Conservation (phyloP, 345 rosid species). For the Salix exigua region DNA sequence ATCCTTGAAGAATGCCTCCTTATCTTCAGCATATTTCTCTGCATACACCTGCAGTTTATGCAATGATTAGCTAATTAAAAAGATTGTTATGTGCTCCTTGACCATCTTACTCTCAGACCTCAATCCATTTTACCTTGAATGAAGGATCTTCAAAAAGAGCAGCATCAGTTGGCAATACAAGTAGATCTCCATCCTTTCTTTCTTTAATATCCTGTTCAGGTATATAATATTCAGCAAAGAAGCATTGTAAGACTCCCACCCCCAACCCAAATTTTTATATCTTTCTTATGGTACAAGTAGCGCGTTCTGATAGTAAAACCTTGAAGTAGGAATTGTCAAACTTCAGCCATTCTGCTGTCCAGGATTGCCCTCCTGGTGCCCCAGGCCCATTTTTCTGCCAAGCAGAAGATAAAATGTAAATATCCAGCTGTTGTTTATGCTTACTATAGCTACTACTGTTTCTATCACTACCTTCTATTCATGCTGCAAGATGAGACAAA, state of each 20-base stretch:
- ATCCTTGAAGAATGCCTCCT: conserved; percentile 77
- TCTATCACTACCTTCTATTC: background rate
- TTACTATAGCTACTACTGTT: background rate
- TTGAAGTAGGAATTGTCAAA: conserved; percentile 96
- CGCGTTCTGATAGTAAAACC: conserved; percentile 44
- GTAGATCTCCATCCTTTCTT: conserved; percentile 67
- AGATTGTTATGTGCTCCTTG: background rate
- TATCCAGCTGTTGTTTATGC: background rate
- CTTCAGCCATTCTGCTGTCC: conserved; percentile 93
- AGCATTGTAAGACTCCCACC: background rate
- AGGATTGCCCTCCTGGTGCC: conserved; percentile 96
- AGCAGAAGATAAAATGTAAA: conserved; percentile 13
- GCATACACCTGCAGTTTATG: conserved; percentile 61
- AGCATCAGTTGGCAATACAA: conserved; percentile 91
- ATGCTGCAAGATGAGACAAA: background rate
- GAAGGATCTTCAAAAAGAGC: conserved; percentile 87
- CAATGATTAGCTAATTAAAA: conserved; percentile 12
- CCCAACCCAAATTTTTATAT: background rate
- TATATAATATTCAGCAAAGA: conserved; percentile 18
- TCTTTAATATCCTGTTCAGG: conserved; percentile 68
- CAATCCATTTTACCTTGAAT: conserved; percentile 56
- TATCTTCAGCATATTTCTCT: conserved; percentile 84
- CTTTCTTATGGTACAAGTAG: background rate
- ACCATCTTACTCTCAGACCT: background rate
- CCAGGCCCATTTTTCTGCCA: conserved; percentile 93